A percentile compares a stretch with the other conserved stretches of the same genome.
Evolutionary conservation across 2,329 filamentous ascomycete species (phyloP).

Genomic region (Monosporascus sp.): DNA sequence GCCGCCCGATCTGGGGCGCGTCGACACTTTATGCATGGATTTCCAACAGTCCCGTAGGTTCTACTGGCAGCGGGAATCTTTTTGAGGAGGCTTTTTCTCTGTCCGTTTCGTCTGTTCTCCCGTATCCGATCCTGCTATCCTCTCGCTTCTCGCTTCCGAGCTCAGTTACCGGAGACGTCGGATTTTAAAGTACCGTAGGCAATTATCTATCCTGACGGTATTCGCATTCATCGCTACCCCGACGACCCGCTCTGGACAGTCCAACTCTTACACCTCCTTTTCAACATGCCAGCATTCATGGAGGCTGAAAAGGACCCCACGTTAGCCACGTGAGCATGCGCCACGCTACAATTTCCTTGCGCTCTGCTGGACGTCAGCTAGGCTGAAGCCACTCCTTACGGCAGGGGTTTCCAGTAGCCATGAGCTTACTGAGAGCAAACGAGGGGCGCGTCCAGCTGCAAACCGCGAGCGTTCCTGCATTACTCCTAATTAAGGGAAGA

Average conservation of each 20-base stretch:
- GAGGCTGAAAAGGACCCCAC: not conserved
- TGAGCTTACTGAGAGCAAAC: not conserved
- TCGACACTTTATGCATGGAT: not conserved
- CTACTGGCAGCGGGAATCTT: not conserved
- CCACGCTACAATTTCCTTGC: too few species aligned
- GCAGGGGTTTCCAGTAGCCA: not conserved
- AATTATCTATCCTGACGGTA: not conserved
- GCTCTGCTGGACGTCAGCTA: too few species aligned
- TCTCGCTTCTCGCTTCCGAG: not conserved
- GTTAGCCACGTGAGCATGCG: too few species aligned
- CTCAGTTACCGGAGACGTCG: not conserved
- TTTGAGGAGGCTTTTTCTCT: not conserved
- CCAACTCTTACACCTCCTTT: not conserved
- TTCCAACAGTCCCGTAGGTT: not conserved
- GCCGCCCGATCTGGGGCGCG: not conserved
- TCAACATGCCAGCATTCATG: not conserved
- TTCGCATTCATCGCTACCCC: not conserved
- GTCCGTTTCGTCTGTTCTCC: not conserved
- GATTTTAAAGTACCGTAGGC: not conserved
- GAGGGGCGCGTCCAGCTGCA: not conserved
- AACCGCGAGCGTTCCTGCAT: not conserved
- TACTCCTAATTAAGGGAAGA: not conserved
- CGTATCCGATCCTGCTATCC: not conserved
- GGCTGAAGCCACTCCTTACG: not conserved
- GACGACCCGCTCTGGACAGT: not conserved